Base-by-base conservation (phyloP, 2,329 filamentous ascomycete genomes). In the Colletotrichum zoysiae region DNA sequence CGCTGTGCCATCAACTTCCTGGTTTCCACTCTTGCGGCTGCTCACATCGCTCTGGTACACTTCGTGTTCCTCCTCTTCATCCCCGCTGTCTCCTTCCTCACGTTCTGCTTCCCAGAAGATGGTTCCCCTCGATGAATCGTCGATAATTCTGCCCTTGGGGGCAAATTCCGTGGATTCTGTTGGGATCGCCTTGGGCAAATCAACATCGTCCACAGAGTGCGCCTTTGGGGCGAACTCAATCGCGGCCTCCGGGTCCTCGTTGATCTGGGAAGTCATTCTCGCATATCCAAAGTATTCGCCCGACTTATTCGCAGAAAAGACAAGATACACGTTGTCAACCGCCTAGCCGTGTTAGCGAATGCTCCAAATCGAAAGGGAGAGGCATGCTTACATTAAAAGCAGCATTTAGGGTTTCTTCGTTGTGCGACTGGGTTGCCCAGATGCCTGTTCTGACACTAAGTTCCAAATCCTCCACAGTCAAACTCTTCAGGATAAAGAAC, bases 201-300 rank as follows among this genome's bases (percentile, higher is more conserved):
- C 93, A 20, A 88, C 81, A 35, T 89, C 87, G 74, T 84, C 87
- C 8, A 86, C 81, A 16, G 86, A 82, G 71, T 92, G 90, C 9
- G 87, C 85, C 75, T 90, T 90, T 1, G 90, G 90, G 5, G 90
- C 90, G 80, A 94, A 92, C 77, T 92, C 87, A 60, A 93, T 89
- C 0, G 90, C 89, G 1, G 91, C 89, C 0, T 87, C 86, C 14
- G 92, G 90, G 75, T 97, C 93, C 66, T 95, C 89, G 76, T 92
- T 91, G 77, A 98, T 97, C 5, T 90, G 85, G 30, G 95, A 97
- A 12, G 87, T 85, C 95, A 98, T 98, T 48, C 93, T 90, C 26
- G 95, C 95, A 78, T 97, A 98, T 26, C 95, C 95, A 82, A 96
- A 98, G 79, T 98, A 98, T 81, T 98, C 95, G 16, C 95, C 95